Base-by-base conservation (phyloP, 352 stramenopile genomes). In the Phytophthora tentaculata region DNA sequence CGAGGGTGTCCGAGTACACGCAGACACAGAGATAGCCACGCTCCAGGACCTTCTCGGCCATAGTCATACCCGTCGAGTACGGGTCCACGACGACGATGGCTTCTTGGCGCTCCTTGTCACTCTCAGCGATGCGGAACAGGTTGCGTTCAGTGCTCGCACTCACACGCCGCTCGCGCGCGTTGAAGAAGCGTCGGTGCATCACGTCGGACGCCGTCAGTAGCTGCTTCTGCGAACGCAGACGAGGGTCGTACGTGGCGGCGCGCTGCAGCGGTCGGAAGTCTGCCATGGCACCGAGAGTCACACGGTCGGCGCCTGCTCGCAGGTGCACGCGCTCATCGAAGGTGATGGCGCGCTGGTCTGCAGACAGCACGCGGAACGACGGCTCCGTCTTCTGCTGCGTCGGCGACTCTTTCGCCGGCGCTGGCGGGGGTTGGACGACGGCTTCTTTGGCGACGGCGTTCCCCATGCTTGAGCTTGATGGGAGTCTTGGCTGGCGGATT, bases 61-160 rank as follows among this genome's bases (percentile, higher is more conserved):
- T 73, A 48, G 97, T 88, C 72, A 91, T 96, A 61, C 96, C 97
- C 49, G 96, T 98, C 0, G 91, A 98, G 76, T 98, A 99, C 6
- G 96, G 95, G 69, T 98, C 95, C 10, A 99, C 90, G 32, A 99
- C 79, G n/a, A 98, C 92, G 13, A 98, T 83, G 9, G 89, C 88
- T n/a, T 86, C 63, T 26, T 69, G 61, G 6, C 56, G 60, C 41
- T 79, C 73, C 29, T 61, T 63, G 20, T 77, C 68, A 19, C 49
- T 48, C 64, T 90, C 79, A 2, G 80, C 76, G 70, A 92, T 94
- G 53, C 81, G 80, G 64, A 81, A 90, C 24, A 95, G 67, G 44
- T 70, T 75, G 62, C 67, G 77, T 14, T 76, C 71, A 20, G 62
- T 64, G 16, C 71, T 69, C 19, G 69, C 19, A 28, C 64, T 77